These are phyloP conservation scores for Blastobotrys chiropterorum DNA, from an alignment of 805 yeast genomes.

Conservation along the genomic window DNA sequence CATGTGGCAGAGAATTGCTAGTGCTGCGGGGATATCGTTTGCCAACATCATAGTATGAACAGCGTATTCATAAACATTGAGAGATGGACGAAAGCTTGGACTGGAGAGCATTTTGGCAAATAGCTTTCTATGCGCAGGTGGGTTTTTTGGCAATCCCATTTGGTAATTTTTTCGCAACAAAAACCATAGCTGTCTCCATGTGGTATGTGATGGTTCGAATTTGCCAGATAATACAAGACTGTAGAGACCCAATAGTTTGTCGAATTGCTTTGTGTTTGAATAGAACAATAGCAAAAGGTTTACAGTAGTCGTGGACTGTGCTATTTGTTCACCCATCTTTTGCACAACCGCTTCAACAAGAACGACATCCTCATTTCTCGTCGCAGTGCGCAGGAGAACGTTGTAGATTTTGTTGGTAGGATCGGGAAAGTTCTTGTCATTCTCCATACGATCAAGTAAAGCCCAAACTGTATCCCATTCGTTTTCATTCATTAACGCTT, in stretches of 20 bases:
- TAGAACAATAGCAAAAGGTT: slow-evolving; percentile 14
- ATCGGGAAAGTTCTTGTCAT: slow-evolving; percentile 1
- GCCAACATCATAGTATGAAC: slow-evolving; percentile 16
- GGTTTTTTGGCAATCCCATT: not conserved
- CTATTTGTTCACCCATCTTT: slow-evolving; percentile 1
- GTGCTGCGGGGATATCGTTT: slow-evolving; percentile 12
- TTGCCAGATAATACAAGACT: not conserved
- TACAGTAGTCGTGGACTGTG: slow-evolving; percentile 13
- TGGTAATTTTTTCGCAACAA: slow-evolving; percentile 4
- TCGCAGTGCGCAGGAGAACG: slow-evolving; percentile 17
- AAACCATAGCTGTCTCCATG: slow-evolving; percentile 1
- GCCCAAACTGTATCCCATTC: slow-evolving; percentile 10
- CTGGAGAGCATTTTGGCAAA: slow-evolving; percentile 13
- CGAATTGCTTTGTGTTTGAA: slow-evolving; percentile 13
- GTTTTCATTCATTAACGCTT: slow-evolving; percentile 14
- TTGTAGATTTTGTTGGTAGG: slow-evolving; percentile 16
- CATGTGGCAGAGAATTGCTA: slow-evolving; percentile 16
- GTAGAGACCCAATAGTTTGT: slow-evolving; percentile 6
- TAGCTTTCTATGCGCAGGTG: slow-evolving; percentile 10
- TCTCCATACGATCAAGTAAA: slow-evolving; percentile 13
- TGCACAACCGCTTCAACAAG: slow-evolving; percentile 11
- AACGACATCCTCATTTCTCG: slow-evolving; percentile 11
- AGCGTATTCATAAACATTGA: slow-evolving; percentile 15
- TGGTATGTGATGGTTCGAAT: not conserved
- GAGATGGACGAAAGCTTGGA: slow-evolving; percentile 11